Percentiles rank a stretch among this genome's conserved stretches.
phyloP scores from a whole-genome alignment of 768 basidiomycete genomes.

The Boletus subparvulus region DNA sequence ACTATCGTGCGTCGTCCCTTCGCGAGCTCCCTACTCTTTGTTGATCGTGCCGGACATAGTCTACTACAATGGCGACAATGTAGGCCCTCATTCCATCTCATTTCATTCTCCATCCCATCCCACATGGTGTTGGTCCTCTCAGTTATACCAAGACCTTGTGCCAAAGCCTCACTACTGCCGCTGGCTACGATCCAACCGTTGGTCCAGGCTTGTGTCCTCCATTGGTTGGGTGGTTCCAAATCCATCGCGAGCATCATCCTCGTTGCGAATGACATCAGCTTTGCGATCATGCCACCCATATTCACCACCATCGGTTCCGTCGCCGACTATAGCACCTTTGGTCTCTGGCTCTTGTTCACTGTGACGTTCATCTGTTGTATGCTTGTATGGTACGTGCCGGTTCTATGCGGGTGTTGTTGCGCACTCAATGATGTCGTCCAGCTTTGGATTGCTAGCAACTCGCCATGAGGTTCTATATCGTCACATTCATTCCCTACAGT shows the following conservation, averaged over 20 bases:
- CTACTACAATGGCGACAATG: slow-evolving; percentile 81
- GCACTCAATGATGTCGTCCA: slow-evolving; percentile 24
- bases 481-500: slow-evolving; percentile 76
- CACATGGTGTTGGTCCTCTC: slow-evolving; percentile 67
- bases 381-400: slow-evolving; percentile 61
- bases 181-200: slow-evolving; percentile 70
- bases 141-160: slow-evolving; percentile 73
- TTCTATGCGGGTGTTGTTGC: neutral
- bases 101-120: neutral
- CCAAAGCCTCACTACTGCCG: slow-evolving; percentile 65
- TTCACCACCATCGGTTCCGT: slow-evolving; percentile 72
- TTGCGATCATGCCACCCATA: slow-evolving; percentile 76
- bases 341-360: slow-evolving; percentile 73
- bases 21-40: neutral
- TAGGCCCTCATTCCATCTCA: slow-evolving; percentile 27
- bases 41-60: slow-evolving; percentile 40
- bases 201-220: slow-evolving; percentile 80
- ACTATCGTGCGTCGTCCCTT: slow-evolving; percentile 50
- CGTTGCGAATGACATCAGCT: slow-evolving; percentile 72
- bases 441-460: slow-evolving; percentile 68
- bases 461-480: slow-evolving; percentile 77
- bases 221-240: slow-evolving; percentile 73
- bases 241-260: slow-evolving; percentile 75
- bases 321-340: slow-evolving; percentile 48
- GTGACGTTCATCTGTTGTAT: slow-evolving; percentile 78